Evolutionary conservation across 108 stramenopile species (phyloP), one percentile per base, ranked within the genome.

Genomic region (Pseudonitzschia multiseries): DNA sequence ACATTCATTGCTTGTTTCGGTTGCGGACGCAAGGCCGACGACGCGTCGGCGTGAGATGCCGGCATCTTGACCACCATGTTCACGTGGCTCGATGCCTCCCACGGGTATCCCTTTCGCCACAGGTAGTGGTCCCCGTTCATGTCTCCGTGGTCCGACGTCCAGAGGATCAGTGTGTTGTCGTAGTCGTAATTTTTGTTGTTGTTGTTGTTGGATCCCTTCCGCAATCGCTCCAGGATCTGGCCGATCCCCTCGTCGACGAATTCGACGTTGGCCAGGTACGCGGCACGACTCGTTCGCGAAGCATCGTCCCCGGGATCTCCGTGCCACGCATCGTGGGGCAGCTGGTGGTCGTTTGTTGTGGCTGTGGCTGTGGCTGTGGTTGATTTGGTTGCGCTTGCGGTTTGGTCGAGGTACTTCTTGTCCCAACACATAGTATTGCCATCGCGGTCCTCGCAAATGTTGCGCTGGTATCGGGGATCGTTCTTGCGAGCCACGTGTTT

Each of bases 41-140:
- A n/a, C n/a, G n/a, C n/a, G n/a, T n/a, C n/a, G n/a, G n/a, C n/a
- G n/a, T n/a, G n/a, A n/a, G 36, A 4, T 10, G 43, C 13, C 27
- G 69, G 74, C 62, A 75, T 27, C 14, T 69, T 44, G 48, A 80
- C 75, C 29, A 72, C 33, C 70, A 70, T 76, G 17, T 31, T 53
- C 15, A 80, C 50, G 29, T 69, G 65, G 22, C 52, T 46, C 24
- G 65, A 65, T 26, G 33, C 66, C n/a, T 83, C 75, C 57, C 53
- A 83, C 9, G 82, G 78, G 65, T 76, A 83, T 40, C 78, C 82
- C 36, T 83, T 83, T 17, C 82, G 40, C 82, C 82, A 83, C 2
- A 79, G 78, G 54, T 79, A 50, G 33, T 83, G 82, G 15, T 79
- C 79, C 15, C 82, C 82, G 43, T 79, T 71, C 68, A 67, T 65